Evolutionary conservation across 768 basidiomycete genomes (phyloP).

Genomic region (Filobasidium wieringae): DNA sequence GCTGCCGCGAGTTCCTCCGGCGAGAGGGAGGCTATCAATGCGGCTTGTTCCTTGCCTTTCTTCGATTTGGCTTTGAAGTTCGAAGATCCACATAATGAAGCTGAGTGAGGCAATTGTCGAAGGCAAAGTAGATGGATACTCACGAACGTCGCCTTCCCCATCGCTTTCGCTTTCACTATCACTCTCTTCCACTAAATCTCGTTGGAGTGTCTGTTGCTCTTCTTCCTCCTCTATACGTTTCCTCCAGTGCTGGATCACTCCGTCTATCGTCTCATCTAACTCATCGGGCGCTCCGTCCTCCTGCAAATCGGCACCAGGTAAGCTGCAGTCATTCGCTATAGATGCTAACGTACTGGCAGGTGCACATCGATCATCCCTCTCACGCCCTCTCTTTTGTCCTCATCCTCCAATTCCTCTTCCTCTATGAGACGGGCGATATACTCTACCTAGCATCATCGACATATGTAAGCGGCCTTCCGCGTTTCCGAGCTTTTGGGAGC

Average conservation of each 20-base stretch:
- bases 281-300: background rate
- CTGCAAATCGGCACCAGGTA: background rate
- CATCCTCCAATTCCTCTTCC: conserved; percentile 34
- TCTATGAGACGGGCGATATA: conserved; percentile 37
- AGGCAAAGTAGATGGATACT: background rate
- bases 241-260: conserved; percentile 11
- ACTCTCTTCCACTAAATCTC: background rate
- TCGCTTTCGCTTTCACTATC: conserved; percentile 3
- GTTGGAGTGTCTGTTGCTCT: background rate
- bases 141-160: background rate
- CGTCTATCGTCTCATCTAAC: conserved; percentile 6
- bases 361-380: conserved; percentile 34
- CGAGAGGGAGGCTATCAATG: conserved; percentile 20
- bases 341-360: background rate
- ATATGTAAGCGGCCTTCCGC: too few species aligned
- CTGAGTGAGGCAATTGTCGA: background rate
- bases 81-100: too few species aligned
- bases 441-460: conserved; percentile 26
- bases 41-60: conserved; percentile 1
- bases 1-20: conserved; percentile 32
- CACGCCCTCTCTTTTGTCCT: conserved; percentile 35
- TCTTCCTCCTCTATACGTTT: background rate
- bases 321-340: background rate
- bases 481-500: background rate
- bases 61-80: background rate